Evolutionary conservation across 2,329 filamentous ascomycete species (phyloP), one percentile per base, ranked within the genome.

Genomic region (Fusarium brachygibbosum): DNA sequence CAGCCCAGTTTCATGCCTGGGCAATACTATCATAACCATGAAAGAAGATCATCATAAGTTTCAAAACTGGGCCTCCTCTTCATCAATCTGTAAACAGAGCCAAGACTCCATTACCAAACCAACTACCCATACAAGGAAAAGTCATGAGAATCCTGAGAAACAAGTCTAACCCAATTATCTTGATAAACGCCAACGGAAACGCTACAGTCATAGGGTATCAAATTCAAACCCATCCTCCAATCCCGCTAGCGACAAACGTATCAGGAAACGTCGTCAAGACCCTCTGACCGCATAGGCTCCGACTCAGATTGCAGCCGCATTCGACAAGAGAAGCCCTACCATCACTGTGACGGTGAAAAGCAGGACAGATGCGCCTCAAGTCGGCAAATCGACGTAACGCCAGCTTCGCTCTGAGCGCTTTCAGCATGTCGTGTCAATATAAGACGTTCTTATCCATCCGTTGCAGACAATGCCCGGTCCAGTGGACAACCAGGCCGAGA

Each of bases 371-470:
- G 19, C 55, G 7, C 29, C 40, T 3, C 50, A 55, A 44, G 35
- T 45, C 21, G 54, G 49, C 38, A 40, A 48, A 37, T 13, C 31
- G 32, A 48, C 28, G 21, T 49, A 44, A 45, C 37, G 9, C 32
- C 31, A 56, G 52, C 49, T 41, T 68, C 67, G 67, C 73, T 68
- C 69, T 63, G 40, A 23, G 68, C 67, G 69, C 66, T 67, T 58
- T 63, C 45, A 62, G 66, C 68, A 68, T 74, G 75, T 74, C 67
- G 68, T 72, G 69, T 73, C 63, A 73, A 65, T 61, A 70, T 63
- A 53, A 64, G 41, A 65, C 45, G 34, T 61, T 49, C 58, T 57
- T 59, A 50, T 61, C 56, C 54, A 32, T 58, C 55, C 48, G 28
- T 49, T 58, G 40, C 45, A 59, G 44, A 51, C 55, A 49, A 21